A percentile compares a stretch with the other conserved stretches of the same genome.
Conservation (phyloP, 768 basidiomycete species). For the Mycena maculata region DNA sequence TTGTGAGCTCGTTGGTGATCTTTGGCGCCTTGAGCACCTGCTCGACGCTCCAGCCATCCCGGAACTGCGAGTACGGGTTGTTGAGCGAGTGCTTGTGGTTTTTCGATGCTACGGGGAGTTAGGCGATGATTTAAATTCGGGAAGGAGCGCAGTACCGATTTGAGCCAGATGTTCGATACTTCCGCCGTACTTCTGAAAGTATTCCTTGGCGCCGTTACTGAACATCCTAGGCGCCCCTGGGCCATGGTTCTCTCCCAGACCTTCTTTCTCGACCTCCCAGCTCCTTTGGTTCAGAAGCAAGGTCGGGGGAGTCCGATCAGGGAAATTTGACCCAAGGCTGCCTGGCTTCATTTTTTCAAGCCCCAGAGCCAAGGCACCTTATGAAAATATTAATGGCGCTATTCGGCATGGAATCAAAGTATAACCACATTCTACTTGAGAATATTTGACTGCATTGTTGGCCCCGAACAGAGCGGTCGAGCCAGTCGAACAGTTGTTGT, state of each 20-base stretch:
- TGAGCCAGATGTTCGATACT: slow-evolving; percentile 74
- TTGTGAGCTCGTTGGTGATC: slow-evolving; percentile 80
- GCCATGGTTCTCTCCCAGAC: slow-evolving; percentile 72
- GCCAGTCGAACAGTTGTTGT: slow-evolving; percentile 90
- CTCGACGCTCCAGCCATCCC: slow-evolving; percentile 79
- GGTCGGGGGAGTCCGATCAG: slow-evolving; percentile 64
- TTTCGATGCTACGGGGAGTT: slow-evolving; percentile 69
- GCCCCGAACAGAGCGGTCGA: slow-evolving; percentile 82
- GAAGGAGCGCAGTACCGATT: slow-evolving; percentile 64
- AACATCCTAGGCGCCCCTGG: slow-evolving; percentile 82
- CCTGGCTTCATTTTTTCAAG: slow-evolving; percentile 89
- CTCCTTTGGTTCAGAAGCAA: slow-evolving; percentile 56
- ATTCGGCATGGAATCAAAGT: too few species aligned
- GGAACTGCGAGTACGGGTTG: slow-evolving; percentile 90
- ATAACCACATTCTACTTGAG: slow-evolving; percentile 77
- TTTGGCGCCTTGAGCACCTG: slow-evolving; percentile 74
- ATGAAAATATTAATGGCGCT: neutral
- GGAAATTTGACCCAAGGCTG: slow-evolving; percentile 74
- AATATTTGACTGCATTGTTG: slow-evolving; percentile 75
- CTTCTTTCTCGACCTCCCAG: slow-evolving; percentile 59
- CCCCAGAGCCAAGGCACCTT: slow-evolving; percentile 76
- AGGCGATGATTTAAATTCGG: neutral
- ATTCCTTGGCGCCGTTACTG: slow-evolving; percentile 80
- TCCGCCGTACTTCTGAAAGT: slow-evolving; percentile 80
- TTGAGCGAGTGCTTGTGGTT: slow-evolving; percentile 85